A percentile compares a stretch with the other conserved stretches of the same genome.
Conservation (phyloP, 148 eudicot species). For the Pouteria glomerata region DNA sequence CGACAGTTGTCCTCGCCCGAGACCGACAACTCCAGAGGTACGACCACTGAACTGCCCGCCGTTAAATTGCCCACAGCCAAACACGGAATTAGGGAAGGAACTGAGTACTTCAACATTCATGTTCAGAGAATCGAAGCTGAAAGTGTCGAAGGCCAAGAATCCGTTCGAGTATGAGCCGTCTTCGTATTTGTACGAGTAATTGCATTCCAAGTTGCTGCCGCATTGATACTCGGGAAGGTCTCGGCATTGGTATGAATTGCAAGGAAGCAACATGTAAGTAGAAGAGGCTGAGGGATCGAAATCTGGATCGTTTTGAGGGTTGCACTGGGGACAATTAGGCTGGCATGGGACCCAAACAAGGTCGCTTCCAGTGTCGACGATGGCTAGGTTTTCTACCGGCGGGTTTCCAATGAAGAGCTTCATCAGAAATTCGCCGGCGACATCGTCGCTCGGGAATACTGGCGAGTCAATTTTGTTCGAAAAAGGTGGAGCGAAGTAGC, state of each 20-base stretch:
- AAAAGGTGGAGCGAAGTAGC: too few species aligned
- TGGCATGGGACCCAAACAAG: constrained; percentile 31
- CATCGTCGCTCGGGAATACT: constrained; percentile 23
- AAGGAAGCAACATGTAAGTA: constrained; percentile 20
- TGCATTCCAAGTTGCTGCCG: background rate
- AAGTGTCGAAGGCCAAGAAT: background rate
- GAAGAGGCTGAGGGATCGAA: constrained; percentile 30
- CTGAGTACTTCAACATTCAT: too few species aligned
- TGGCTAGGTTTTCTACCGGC: constrained; percentile 16
- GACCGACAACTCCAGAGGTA: constrained; percentile 37
- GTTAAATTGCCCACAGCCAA: constrained; percentile 45
- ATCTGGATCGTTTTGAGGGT: constrained; percentile 8
- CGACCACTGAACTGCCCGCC: constrained; percentile 20
- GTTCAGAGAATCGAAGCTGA: background rate
- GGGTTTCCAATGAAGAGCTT: constrained; percentile 26
- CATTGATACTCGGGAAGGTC: background rate
- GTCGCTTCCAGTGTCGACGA: constrained; percentile 33
- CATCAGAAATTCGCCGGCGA: constrained; percentile 29
- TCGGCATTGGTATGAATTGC: constrained; percentile 16
- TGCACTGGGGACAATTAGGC: constrained; percentile 24
- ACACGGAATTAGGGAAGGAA: constrained; percentile 6
- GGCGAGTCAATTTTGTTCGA: constrained; percentile 10
- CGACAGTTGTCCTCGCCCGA: constrained; percentile 39
- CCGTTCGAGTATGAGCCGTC: background rate
- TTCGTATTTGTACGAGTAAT: background rate